Conservation (phyloP, 345 rosid species). For the Eucalyptus paniculata region DNA sequence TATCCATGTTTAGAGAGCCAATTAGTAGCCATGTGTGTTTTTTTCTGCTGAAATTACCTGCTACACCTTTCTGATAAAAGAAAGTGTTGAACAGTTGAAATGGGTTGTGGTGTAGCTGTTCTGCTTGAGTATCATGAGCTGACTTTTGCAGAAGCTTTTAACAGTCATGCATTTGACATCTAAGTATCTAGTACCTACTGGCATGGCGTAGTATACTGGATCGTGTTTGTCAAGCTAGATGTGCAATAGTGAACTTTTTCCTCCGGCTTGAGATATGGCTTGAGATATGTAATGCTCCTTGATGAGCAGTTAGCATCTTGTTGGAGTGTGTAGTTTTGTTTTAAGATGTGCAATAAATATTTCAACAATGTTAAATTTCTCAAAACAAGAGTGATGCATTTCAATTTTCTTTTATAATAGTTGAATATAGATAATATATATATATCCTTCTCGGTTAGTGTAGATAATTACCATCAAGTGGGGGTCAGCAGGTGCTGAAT, state of each 20-base stretch:
- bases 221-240: not conserved
- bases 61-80: not conserved
- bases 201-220: not conserved
- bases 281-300: not conserved
- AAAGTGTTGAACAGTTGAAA: not conserved
- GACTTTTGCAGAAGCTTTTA: not conserved
- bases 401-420: not conserved
- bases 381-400: not conserved
- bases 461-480: not conserved
- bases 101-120: not conserved
- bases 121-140: not conserved
- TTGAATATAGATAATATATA: not conserved
- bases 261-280: not conserved
- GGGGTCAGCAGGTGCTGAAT: not conserved
- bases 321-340: not conserved
- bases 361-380: not conserved
- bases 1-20: not conserved
- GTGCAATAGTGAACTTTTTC: not conserved
- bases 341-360: not conserved
- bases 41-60: not conserved
- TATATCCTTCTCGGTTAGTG: not conserved
- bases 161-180: not conserved
- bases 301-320: not conserved
- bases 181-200: not conserved
- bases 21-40: not conserved